These are phyloP conservation scores for Hypoxylon sp. DNA, from an alignment of 2,329 filamentous ascomycete genomes.

Conservation along the genomic window DNA sequence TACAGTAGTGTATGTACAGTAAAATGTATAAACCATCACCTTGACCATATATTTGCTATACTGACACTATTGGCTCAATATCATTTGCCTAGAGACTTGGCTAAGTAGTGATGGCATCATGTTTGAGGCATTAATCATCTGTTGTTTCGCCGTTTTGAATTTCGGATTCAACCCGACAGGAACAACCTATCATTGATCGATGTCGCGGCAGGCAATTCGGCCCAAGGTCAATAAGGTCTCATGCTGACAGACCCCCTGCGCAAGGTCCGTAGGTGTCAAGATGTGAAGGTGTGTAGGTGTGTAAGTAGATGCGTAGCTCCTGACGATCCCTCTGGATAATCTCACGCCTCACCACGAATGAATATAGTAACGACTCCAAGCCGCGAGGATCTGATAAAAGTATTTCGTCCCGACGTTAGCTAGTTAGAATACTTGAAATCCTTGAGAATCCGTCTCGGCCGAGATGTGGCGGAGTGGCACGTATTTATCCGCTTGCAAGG, in stretches of 20 bases:
- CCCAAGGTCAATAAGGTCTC: slow-evolving; percentile 25
- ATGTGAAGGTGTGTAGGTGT: slow-evolving; percentile 25
- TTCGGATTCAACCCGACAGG: slow-evolving; percentile 25
- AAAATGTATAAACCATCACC: slow-evolving; percentile 12
- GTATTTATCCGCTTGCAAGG: slow-evolving; percentile 40
- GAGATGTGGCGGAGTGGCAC: slow-evolving; percentile 15
- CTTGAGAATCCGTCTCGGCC: slow-evolving; percentile 1
- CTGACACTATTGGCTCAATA: slow-evolving; percentile 13
- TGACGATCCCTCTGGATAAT: slow-evolving; percentile 34
- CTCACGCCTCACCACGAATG: slow-evolving; percentile 26
- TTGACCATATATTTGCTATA: slow-evolving; percentile 17
- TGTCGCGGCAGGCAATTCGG: slow-evolving; percentile 17
- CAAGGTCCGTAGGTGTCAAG: slow-evolving; percentile 19
- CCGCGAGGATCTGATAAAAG: not conserved
- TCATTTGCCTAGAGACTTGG: slow-evolving; percentile 19
- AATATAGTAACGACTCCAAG: not conserved
- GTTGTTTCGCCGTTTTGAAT: slow-evolving; percentile 22
- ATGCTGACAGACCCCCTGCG: slow-evolving; percentile 38
- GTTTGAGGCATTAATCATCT: slow-evolving; percentile 40
- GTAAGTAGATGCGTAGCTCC: slow-evolving; percentile 34
- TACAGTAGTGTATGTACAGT: not conserved
- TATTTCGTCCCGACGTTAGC: slow-evolving; percentile 11
- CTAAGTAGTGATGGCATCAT: slow-evolving; percentile 14
- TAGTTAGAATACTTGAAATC: slow-evolving; percentile 9
- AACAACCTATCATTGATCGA: slow-evolving; percentile 33